phyloP scores from a whole-genome alignment of 75 land plant genomes.

The Selaginella tamariscina region DNA sequence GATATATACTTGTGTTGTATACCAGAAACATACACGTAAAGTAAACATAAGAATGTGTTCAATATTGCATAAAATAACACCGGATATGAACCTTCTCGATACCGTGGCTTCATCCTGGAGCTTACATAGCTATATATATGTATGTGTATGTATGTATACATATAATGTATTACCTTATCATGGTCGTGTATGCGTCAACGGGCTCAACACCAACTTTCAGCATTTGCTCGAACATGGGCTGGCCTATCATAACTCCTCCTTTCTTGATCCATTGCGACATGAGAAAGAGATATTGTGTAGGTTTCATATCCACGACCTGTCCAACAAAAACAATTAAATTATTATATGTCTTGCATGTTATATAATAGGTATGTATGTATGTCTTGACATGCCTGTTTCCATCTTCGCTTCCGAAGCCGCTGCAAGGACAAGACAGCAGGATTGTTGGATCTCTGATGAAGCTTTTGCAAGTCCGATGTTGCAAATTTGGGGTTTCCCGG shows the following conservation, averaged over 20 bases:
- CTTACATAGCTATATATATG: no score
- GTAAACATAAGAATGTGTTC: no score
- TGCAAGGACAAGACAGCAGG: neutral
- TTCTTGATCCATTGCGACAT: conserved; percentile 9
- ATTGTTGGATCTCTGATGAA: neutral
- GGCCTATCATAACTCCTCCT: conserved; percentile 6
- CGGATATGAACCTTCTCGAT: no score
- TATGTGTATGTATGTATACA: no score
- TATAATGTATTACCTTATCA: neutral
- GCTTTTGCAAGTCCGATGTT: neutral
- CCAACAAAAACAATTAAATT: no score
- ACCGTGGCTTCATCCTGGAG: no score
- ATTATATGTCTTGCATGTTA: no score
- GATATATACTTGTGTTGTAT: no score
- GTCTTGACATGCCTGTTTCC: no score
- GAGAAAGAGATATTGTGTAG: neutral
- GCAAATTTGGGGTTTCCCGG: neutral
- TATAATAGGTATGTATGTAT: no score
- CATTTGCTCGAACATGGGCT: conserved; percentile 6
- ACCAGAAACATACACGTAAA: no score
- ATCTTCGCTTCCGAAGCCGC: neutral
- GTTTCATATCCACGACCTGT: conserved; percentile 7
- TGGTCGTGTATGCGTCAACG: neutral
- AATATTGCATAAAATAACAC: no score
- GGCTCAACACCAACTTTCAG: conserved; percentile 6